Base-by-base conservation (phyloP, 352 stramenopile genomes). In the Pythium rishiriense region DNA sequence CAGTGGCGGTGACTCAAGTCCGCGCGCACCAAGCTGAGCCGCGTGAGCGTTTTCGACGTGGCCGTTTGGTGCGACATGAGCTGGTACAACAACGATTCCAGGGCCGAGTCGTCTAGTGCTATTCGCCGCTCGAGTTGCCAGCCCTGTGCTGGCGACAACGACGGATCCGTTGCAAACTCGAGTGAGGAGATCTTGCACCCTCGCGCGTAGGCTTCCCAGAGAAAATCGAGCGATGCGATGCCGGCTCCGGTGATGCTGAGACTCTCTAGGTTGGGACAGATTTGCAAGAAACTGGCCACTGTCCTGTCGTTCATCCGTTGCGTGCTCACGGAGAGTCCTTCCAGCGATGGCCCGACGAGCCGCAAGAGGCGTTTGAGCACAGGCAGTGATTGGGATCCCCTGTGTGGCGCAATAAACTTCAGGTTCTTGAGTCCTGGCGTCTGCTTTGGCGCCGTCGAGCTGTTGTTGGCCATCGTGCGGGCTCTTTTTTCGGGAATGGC, bases 171-270 rank as follows among this genome's bases (percentile, higher is more conserved):
- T 9, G 43, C 43, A 12, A 55, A 42, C 48, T 55, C 28, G 10
- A 55, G 48, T 17, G 48, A 55, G 17, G 48, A 55, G 28, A 55
- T 42, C 28, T 25, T 55, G 26, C 26, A 55, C 3, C 48, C 48
- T 6, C 28, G 28, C 12, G 28, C 28, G 48, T 55, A 55, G 28
- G 48, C 48, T 6, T 39, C 48, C 19, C 28, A 55, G 9, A 55
- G 15, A 24, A 55, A 55, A 11, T 55, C 48, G 26, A 55, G 31
- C 11, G 48, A 55, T 19, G 48, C 10, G 9, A 55, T 19, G 19
- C 15, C 7, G 15, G 48, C 28, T 24, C 48, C 28, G 1, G 24
- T 28, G 26, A 55, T 28, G 17, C 48, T 55, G 26, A 55, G 28
- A 19, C 48, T 55, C 48, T 55, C 26, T 26, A 55, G 48, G 19